Evolutionary conservation across 2,329 filamentous ascomycete genomes (phyloP).

Genomic region (Trichoderma aggressivum): DNA sequence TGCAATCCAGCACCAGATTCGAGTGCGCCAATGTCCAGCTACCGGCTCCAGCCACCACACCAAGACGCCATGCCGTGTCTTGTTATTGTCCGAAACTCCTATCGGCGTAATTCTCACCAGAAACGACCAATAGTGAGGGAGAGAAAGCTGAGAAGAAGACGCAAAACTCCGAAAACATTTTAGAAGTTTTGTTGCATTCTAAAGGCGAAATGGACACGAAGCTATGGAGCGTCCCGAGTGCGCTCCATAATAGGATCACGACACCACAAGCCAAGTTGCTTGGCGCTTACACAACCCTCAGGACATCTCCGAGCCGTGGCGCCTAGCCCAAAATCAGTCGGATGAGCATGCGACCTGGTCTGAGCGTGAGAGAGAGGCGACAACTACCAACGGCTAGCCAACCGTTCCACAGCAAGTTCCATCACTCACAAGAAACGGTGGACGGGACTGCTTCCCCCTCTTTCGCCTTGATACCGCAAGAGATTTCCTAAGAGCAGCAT

Average conservation of each 20-base stretch:
- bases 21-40: background rate
- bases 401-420: background rate
- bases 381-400: background rate
- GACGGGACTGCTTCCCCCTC: background rate
- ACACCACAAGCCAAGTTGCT: slow-evolving; percentile 6
- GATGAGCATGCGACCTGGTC: background rate
- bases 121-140: background rate
- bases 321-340: background rate
- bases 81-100: background rate
- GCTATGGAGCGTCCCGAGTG: background rate
- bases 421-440: background rate
- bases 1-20: background rate
- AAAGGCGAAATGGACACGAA: background rate
- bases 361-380: background rate
- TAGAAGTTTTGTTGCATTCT: background rate
- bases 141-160: too few relatives aligned
- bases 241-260: slow-evolving; percentile 2
- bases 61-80: background rate
- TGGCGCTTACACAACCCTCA: background rate
- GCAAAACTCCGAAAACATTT: background rate
- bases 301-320: background rate
- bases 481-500: background rate
- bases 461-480: background rate
- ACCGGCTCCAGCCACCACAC: background rate
- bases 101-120: background rate